phyloP scores from a whole-genome alignment of 192 early-diverging fungal species.

The Spizellomyces sp. region DNA sequence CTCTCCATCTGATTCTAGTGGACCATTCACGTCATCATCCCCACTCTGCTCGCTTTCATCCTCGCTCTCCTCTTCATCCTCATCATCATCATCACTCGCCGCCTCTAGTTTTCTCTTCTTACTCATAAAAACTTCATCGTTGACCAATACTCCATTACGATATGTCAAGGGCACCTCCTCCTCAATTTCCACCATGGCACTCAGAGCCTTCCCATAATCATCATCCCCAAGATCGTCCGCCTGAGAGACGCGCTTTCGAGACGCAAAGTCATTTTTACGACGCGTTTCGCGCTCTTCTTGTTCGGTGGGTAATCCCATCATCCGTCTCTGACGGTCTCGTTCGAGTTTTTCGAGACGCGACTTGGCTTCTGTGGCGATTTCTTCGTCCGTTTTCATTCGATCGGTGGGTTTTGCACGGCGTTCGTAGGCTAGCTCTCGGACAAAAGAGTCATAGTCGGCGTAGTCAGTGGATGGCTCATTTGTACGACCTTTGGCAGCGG shows the following conservation, averaged over 20 bases:
- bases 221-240: constrained; percentile 58
- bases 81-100: constrained; percentile 61
- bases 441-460: constrained; percentile 79
- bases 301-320: constrained; percentile 30
- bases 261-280: constrained; percentile 4
- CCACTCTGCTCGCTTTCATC: constrained; percentile 66
- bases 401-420: constrained; percentile 85
- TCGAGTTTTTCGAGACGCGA: constrained; percentile 87
- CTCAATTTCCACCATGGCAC: constrained; percentile 27
- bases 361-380: constrained; percentile 82
- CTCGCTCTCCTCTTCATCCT: constrained; percentile 49
- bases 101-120: constrained; percentile 50
- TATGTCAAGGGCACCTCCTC: constrained; percentile 53
- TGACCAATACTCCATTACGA: constrained; percentile 52
- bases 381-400: constrained; percentile 92
- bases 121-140: constrained; percentile 53
- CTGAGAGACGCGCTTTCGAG: constrained; percentile 28
- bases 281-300: not conserved
- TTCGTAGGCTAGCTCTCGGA: constrained; percentile 83
- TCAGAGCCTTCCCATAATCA: constrained; percentile 27
- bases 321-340: constrained; percentile 28
- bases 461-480: constrained; percentile 33
- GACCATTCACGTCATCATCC: constrained; percentile 40
- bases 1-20: constrained; percentile 25
- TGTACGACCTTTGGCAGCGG: constrained; percentile 33